Conservation (phyloP, 1,139 yeast species). For the Nadsonia starkeyi-henricii region DNA sequence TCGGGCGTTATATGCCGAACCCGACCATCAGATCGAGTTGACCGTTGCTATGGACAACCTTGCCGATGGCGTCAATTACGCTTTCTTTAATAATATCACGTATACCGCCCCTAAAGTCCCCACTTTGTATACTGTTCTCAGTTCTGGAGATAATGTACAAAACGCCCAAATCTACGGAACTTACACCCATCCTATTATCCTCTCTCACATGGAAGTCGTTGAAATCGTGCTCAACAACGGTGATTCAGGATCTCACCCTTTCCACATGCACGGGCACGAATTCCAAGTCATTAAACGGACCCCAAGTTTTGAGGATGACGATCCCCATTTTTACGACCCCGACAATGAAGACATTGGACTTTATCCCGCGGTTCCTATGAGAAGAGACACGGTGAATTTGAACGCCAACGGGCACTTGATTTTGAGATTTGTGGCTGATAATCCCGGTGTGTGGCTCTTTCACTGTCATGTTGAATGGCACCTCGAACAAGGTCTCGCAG, state of each 20-base stretch:
- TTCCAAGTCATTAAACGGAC: constrained; percentile 58
- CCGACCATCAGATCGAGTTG: constrained; percentile 53
- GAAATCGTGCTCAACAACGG: constrained; percentile 55
- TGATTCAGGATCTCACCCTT: constrained; percentile 72
- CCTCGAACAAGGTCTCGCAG: constrained; percentile 72
- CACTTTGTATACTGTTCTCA: constrained; percentile 53
- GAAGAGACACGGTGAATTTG: constrained; percentile 55
- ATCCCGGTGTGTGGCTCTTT: constrained; percentile 90
- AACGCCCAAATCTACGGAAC: constrained; percentile 59
- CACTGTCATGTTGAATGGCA: constrained; percentile 96
- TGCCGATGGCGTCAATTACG: constrained; percentile 72
- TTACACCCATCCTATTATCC: constrained; percentile 58
- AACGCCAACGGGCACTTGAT: constrained; percentile 55
- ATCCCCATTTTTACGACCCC: constrained; percentile 34
- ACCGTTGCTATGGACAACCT: constrained; percentile 69
- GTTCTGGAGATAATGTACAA: constrained; percentile 34
- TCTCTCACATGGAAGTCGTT: constrained; percentile 48
- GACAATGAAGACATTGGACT: constrained; percentile 16
- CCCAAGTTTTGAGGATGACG: constrained; percentile 31
- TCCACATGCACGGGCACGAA: constrained; percentile 72
- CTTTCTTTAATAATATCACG: constrained; percentile 73
- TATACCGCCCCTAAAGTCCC: constrained; percentile 73
- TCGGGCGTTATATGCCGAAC: constrained; percentile 39
- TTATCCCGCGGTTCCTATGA: constrained; percentile 35
- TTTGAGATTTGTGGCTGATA: constrained; percentile 56